Conservation (phyloP, 2,329 filamentous ascomycete species). For the Pseudogymnoascus sp. region DNA sequence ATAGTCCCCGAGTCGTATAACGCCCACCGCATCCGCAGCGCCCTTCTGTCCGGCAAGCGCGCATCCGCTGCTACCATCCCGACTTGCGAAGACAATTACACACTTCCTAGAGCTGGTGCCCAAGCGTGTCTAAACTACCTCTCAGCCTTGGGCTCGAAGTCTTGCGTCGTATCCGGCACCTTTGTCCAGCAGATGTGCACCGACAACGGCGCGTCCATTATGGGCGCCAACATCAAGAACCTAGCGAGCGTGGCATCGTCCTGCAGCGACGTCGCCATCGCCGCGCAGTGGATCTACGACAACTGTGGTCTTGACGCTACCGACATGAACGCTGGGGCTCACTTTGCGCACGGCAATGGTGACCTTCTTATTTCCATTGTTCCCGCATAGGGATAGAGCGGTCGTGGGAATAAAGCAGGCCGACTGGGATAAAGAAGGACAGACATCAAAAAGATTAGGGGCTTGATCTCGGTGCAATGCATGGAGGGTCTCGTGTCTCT, state of each 20-base stretch:
- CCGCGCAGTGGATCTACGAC: not conserved
- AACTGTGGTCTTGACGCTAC: not conserved
- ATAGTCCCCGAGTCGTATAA: not conserved
- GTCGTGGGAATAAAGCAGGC: not conserved
- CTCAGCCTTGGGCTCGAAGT: not conserved
- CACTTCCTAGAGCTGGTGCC: not conserved
- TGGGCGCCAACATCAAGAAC: slow-evolving; percentile 4
- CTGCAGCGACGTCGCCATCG: not conserved
- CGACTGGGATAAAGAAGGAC: not conserved
- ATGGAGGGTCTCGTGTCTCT: not conserved
- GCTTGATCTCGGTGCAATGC: not conserved
- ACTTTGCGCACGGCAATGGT: not conserved
- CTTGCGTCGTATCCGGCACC: not conserved
- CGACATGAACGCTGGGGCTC: not conserved
- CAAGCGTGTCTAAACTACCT: not conserved
- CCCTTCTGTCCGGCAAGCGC: not conserved
- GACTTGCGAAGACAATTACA: not conserved
- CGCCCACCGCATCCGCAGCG: not conserved
- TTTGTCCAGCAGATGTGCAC: not conserved
- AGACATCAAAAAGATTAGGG: not conserved
- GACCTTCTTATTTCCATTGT: not conserved
- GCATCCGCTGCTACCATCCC: not conserved
- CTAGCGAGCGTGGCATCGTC: not conserved
- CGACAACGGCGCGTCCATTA: not conserved
- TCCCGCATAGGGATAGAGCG: not conserved